Evolutionary conservation across 768 basidiomycete species (phyloP).

Genomic region (Auriculariales sp.): DNA sequence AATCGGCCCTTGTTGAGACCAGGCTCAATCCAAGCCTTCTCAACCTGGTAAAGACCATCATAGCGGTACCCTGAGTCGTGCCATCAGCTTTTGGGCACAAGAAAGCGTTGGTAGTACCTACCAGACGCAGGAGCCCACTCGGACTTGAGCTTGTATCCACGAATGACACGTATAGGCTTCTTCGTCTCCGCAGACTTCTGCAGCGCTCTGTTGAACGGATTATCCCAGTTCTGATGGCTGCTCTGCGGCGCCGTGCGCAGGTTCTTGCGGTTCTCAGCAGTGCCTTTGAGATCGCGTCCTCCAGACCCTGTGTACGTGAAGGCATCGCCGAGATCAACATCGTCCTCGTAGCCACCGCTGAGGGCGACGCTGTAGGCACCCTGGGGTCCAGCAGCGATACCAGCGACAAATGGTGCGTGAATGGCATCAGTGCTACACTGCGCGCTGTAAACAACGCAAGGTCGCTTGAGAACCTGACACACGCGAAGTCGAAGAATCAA

Average conservation of each 20-base stretch:
- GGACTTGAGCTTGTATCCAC: conserved; percentile 66
- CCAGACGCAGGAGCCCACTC: conserved; percentile 73
- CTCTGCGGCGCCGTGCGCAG: conserved; percentile 83
- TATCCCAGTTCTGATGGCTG: conserved; percentile 69
- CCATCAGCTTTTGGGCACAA: not conserved
- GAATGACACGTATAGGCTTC: conserved; percentile 75
- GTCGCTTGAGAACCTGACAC: not conserved
- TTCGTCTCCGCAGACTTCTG: conserved; percentile 65
- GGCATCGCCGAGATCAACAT: conserved; percentile 66
- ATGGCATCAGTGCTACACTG: conserved; percentile 64
- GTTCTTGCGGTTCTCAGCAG: conserved; percentile 70
- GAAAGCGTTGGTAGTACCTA: conserved; percentile 14
- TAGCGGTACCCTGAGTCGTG: conserved; percentile 56
- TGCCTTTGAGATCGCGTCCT: conserved; percentile 78
- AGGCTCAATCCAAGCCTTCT: conserved; percentile 62
- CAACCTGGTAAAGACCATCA: conserved; percentile 74
- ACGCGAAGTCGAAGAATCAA: not conserved
- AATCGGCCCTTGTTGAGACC: conserved; percentile 57
- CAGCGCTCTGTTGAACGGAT: conserved; percentile 53
- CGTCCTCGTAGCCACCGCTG: conserved; percentile 81
- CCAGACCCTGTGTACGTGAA: conserved; percentile 80
- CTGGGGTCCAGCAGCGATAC: conserved; percentile 49
- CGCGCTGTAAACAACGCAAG: conserved; percentile 19
- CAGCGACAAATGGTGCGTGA: conserved; percentile 83
- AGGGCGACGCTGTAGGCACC: conserved; percentile 80